phyloP scores from a whole-genome alignment of 768 basidiomycete species.

The Xanthoconium stramineum region DNA sequence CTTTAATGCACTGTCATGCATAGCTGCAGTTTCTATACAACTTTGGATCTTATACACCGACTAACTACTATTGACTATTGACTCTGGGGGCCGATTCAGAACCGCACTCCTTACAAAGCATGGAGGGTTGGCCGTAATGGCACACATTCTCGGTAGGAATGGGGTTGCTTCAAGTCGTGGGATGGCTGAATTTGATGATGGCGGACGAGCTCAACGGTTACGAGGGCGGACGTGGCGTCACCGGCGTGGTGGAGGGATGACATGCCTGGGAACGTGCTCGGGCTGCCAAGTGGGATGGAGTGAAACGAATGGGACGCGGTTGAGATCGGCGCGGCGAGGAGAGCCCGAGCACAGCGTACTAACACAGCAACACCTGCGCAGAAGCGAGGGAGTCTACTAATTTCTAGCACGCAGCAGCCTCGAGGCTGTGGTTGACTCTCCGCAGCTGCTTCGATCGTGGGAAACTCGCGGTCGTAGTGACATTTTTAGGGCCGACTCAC shows the following conservation, averaged over 20 bases:
- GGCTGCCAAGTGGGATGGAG: conserved; percentile 1
- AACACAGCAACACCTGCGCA: not conserved
- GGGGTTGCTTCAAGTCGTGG: not conserved
- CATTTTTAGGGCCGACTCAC: conserved; percentile 24
- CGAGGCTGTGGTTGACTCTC: conserved; percentile 17
- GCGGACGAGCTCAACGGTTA: not conserved
- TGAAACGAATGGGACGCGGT: not conserved
- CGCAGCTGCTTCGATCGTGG: conserved; percentile 15
- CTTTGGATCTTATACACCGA: conserved; percentile 29
- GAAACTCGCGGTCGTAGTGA: conserved; percentile 12
- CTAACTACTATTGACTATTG: conserved; percentile 20
- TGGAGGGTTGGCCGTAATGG: conserved; percentile 17
- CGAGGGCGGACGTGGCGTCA: not conserved
- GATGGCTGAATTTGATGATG: not conserved
- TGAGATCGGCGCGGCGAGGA: not conserved
- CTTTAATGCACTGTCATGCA: conserved; percentile 16
- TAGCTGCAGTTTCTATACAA: conserved; percentile 14
- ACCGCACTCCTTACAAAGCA: conserved; percentile 6
- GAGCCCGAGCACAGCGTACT: conserved; percentile 6
- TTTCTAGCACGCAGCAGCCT: conserved; percentile 15
- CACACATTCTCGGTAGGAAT: conserved; percentile 12
- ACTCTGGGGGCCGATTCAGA: conserved; percentile 6
- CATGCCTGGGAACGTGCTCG: conserved; percentile 18
- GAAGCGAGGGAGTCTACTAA: not conserved
- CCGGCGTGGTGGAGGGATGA: conserved; percentile 1